Evolutionary conservation across 768 basidiomycete genomes (phyloP).

Genomic region (Termitomyces sp.): DNA sequence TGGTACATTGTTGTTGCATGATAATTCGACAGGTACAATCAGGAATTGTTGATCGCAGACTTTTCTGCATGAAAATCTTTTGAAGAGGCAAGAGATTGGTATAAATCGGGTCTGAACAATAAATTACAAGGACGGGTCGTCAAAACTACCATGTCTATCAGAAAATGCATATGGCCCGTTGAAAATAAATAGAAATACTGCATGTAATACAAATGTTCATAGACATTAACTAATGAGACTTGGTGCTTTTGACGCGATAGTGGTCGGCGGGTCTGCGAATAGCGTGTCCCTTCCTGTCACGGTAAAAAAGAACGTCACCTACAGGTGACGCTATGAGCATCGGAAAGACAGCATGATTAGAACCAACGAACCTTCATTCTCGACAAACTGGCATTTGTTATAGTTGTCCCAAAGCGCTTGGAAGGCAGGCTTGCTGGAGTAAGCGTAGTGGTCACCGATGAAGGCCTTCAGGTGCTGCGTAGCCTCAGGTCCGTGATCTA

Average conservation of each 20-base stretch:
- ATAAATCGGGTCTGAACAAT: too few species aligned
- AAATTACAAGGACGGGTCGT: too few species aligned
- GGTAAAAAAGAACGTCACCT: slow-evolving; percentile 44
- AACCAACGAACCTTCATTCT: slow-evolving; percentile 43
- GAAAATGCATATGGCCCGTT: too few species aligned
- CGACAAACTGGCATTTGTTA: slow-evolving; percentile 55
- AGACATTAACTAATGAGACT: not conserved
- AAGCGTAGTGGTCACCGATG: slow-evolving; percentile 49
- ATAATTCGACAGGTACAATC: too few species aligned
- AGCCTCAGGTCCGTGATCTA: slow-evolving; percentile 49
- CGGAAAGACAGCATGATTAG: not conserved
- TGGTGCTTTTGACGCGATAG: slow-evolving; percentile 11
- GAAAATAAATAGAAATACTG: too few species aligned
- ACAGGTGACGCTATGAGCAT: not conserved
- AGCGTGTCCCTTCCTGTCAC: slow-evolving; percentile 37
- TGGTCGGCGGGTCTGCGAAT: slow-evolving; percentile 28
- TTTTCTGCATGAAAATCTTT: too few species aligned
- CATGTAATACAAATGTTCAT: not conserved
- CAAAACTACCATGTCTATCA: too few species aligned
- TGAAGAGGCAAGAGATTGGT: too few species aligned
- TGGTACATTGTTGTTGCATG: too few species aligned
- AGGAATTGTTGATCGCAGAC: too few species aligned
- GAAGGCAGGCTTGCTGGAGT: slow-evolving; percentile 35
- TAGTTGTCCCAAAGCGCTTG: slow-evolving; percentile 52
- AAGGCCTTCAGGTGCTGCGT: slow-evolving; percentile 46